phyloP scores from a whole-genome alignment of 2,329 filamentous ascomycete species.

The Massarina eburnea region DNA sequence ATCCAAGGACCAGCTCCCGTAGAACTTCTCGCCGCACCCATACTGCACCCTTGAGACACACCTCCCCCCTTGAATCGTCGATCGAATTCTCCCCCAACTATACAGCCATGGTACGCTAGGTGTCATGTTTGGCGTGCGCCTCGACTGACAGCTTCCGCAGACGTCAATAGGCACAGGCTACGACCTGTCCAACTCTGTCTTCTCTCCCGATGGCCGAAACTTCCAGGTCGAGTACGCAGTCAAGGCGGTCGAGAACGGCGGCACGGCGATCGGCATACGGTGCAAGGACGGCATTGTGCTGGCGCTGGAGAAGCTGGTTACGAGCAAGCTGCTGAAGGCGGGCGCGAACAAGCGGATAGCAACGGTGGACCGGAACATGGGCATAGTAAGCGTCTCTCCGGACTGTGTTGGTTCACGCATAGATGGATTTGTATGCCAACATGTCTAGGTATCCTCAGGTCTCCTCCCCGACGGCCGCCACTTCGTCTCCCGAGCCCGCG shows the following conservation, averaged over 20 bases:
- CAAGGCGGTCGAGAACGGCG: constrained; percentile 97
- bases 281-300: constrained; percentile 97
- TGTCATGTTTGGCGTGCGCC: constrained; percentile 8
- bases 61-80: constrained; percentile 10
- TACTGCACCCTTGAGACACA: background rate
- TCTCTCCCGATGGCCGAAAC: constrained; percentile 97
- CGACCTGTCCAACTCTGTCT: constrained; percentile 99
- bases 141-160: constrained; percentile 52
- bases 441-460: constrained; percentile 81
- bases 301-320: constrained; percentile 93
- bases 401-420: background rate
- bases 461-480: constrained; percentile 94
- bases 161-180: constrained; percentile 99
- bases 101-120: constrained; percentile 32
- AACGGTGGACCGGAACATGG: constrained; percentile 89
- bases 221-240: constrained; percentile 98
- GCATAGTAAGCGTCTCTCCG: constrained; percentile 68
- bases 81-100: background rate
- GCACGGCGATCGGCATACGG: constrained; percentile 92
- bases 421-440: constrained; percentile 4
- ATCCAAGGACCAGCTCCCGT: constrained; percentile 13
- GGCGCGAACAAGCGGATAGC: constrained; percentile 97
- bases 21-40: constrained; percentile 2
- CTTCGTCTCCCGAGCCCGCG: constrained; percentile 90
- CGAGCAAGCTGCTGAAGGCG: constrained; percentile 92